Conservation (phyloP, 768 basidiomycete genomes). For the Mycena pura region DNA sequence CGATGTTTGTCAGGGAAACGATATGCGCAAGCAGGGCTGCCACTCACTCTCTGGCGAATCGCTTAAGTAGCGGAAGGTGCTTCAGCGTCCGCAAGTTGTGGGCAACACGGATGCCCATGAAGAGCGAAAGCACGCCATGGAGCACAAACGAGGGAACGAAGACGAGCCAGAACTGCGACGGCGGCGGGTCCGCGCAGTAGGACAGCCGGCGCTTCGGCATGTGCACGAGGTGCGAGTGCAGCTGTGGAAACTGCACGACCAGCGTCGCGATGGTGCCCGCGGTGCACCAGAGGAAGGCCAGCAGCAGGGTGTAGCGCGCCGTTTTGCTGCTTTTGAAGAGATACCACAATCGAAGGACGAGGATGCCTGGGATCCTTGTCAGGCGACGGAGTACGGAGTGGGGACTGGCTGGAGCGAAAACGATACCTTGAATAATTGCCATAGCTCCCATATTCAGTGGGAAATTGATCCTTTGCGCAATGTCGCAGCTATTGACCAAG, state of each 20-base stretch:
- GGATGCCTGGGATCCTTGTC: slow-evolving; percentile 13
- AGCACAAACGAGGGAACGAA: slow-evolving; percentile 25
- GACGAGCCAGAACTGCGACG: slow-evolving; percentile 25
- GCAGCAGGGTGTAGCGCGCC: slow-evolving; percentile 17
- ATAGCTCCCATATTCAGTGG: slow-evolving; percentile 19
- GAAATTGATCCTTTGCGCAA: slow-evolving; percentile 25
- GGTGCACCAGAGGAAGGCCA: slow-evolving; percentile 18
- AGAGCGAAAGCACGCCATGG: slow-evolving; percentile 23
- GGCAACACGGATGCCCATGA: slow-evolving; percentile 20
- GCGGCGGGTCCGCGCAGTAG: slow-evolving; percentile 21
- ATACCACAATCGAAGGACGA: slow-evolving; percentile 25
- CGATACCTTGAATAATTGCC: slow-evolving; percentile 24
- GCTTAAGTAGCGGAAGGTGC: slow-evolving; percentile 14
- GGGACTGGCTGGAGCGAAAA: not conserved
- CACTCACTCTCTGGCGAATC: slow-evolving; percentile 22
- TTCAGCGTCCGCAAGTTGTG: slow-evolving; percentile 21
- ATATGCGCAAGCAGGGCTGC: not conserved
- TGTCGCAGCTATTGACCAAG: slow-evolving; percentile 15
- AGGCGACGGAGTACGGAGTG: not conserved
- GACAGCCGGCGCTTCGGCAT: slow-evolving; percentile 20
- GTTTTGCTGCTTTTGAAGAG: slow-evolving; percentile 13
- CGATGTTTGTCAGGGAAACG: not conserved
- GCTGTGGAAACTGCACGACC: slow-evolving; percentile 5
- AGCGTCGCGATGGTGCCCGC: slow-evolving; percentile 9
- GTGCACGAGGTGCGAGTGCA: slow-evolving; percentile 21